Conservation (phyloP, 805 yeast genomes). For the Jamesozyma lodderae region DNA sequence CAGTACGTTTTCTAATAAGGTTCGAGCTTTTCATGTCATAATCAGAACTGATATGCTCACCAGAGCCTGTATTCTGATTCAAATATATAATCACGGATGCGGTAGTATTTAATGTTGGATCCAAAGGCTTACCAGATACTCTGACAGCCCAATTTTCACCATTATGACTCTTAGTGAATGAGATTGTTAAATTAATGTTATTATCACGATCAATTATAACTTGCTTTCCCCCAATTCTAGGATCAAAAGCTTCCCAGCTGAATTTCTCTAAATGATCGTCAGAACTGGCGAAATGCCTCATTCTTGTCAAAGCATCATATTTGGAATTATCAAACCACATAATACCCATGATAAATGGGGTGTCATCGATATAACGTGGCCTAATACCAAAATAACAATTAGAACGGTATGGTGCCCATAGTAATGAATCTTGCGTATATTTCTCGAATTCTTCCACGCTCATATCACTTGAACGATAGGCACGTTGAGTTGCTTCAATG, state of each 20-base stretch:
- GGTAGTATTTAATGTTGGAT: conserved; percentile 38
- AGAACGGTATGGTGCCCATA: conserved; percentile 93
- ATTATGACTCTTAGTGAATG: conserved; percentile 63
- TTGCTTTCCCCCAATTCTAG: conserved; percentile 80
- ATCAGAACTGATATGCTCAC: no score
- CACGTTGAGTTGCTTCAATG: not conserved
- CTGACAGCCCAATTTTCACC: conserved; percentile 77
- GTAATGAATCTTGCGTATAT: conserved; percentile 41
- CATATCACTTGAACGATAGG: not conserved
- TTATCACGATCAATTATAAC: conserved; percentile 58
- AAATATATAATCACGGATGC: conserved; percentile 71
- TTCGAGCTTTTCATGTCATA: no score
- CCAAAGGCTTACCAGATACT: conserved; percentile 55
- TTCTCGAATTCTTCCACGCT: conserved; percentile 18
- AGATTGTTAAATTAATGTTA: conserved; percentile 54
- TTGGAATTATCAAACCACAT: conserved; percentile 77
- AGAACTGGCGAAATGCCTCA: conserved; percentile 72
- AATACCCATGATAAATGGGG: conserved; percentile 72
- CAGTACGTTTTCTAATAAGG: conserved; percentile 17
- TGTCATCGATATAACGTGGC: conserved; percentile 42
- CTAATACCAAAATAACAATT: conserved; percentile 78
- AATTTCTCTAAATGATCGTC: conserved; percentile 60
- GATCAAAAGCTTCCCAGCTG: conserved; percentile 84
- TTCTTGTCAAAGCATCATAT: conserved; percentile 41
- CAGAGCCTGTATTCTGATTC: conserved; percentile 55